Evolutionary conservation across 305 asterid genomes (phyloP), one percentile per base, ranked within the genome.

Genomic region (Ruellia speciosa): DNA sequence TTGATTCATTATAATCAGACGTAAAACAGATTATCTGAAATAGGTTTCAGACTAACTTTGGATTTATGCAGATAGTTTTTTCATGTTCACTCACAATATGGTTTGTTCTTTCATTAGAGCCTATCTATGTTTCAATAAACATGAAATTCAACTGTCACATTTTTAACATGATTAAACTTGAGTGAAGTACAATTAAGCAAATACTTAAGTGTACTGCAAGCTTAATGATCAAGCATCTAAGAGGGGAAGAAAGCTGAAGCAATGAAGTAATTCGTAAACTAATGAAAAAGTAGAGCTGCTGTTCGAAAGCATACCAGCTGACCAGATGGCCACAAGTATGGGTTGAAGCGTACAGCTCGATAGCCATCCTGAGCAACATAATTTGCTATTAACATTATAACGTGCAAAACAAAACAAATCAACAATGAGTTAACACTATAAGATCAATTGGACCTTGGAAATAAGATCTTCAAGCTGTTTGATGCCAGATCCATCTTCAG

Each of bases 281-380:
- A 5, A 33, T 19, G 19, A 56, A 7, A 5, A 24, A 66, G 18
- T 40, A 51, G 50, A 60, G 50, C 14, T 18, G 41, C 19, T 40
- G 19, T 0, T 17, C 16, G 20, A 52, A 67, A 41, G 12, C 3
- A 13, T 79, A 89, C 97, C 86, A 63, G 53, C 67, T 89, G 81
- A 72, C 87, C 93, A 64, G 94, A 69, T 54, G 96, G 94, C 97
- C 97, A 89, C 74, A 89, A 73, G 77, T 84, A 84, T 6, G 97
- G 96, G 69, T 89, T 89, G 73, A 89, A 89, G 51, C 97, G 97
- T 67, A 89, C 93, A 51, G 93, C 90, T 58, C 90, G 77, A 63
- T 84, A 89, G 34, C 93, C 96, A 72, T 86, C 96, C 97, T 86
- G 74, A 66, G 73, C 19, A 70, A 56, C 33, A 60, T 13, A 54